Conservation (phyloP, 768 basidiomycete genomes). For the Hebeloma cylindrosporum region DNA sequence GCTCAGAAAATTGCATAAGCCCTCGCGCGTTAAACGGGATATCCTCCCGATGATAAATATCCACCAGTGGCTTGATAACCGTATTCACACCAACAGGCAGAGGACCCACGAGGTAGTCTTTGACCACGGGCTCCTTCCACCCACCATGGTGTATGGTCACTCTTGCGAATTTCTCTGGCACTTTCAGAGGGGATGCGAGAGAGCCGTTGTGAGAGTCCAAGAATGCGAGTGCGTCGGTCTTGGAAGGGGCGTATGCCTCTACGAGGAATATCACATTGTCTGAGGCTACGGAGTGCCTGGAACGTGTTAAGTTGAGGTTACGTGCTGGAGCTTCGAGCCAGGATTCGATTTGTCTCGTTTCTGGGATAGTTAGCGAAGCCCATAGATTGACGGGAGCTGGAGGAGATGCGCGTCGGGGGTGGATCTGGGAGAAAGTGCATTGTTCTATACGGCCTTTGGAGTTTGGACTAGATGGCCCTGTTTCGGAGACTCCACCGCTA, state of each 20-base stretch:
- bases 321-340: constrained; percentile 47
- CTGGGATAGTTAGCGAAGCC: constrained; percentile 46
- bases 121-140: constrained; percentile 39
- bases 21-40: constrained; percentile 58
- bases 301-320: constrained; percentile 48
- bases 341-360: constrained; percentile 40
- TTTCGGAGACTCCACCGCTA: neutral
- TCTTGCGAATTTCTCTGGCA: constrained; percentile 44
- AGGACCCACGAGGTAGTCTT: constrained; percentile 60
- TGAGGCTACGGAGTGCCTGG: constrained; percentile 23
- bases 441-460: constrained; percentile 21
- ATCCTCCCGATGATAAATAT: constrained; percentile 51
- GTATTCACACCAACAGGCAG: constrained; percentile 46
- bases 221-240: constrained; percentile 47
- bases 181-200: too few species aligned
- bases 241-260: constrained; percentile 50
- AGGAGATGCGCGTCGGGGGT: constrained; percentile 34
- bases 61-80: constrained; percentile 39
- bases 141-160: constrained; percentile 54
- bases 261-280: constrained; percentile 55
- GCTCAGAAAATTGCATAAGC: constrained; percentile 28
- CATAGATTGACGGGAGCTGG: constrained; percentile 51
- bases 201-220: constrained; percentile 33
- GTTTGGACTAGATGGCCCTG: neutral
- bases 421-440: constrained; percentile 29